A percentile compares a stretch with the other conserved stretches of the same genome.
These are phyloP conservation scores for Microdochium bolleyi DNA, from an alignment of 2,329 filamentous ascomycete genomes.

Conservation along the genomic window DNA sequence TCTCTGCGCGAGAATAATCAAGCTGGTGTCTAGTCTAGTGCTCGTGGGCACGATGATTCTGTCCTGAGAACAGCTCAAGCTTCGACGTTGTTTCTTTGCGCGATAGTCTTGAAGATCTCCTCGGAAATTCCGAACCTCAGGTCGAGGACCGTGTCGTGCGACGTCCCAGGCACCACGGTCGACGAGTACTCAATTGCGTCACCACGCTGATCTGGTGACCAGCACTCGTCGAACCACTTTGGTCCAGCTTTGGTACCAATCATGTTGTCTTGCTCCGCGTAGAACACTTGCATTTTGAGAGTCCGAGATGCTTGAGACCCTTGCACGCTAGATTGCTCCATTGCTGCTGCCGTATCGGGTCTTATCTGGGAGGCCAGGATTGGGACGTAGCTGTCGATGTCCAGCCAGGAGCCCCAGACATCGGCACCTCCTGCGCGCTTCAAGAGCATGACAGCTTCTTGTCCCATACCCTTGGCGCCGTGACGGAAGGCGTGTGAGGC, in stretches of 20 bases:
- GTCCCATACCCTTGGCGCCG: constrained; percentile 7
- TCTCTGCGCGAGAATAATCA: no score
- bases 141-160: constrained; percentile 10
- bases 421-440: constrained; percentile 6
- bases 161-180: constrained; percentile 6
- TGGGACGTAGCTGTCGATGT: constrained; percentile 11
- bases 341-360: neutral
- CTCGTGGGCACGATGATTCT: no score
- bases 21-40: no score
- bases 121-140: constrained; percentile 10
- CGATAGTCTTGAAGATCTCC: constrained; percentile 3
- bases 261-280: constrained; percentile 11
- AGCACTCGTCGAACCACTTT: constrained; percentile 12
- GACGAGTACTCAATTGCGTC: constrained; percentile 9
- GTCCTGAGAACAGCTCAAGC: no score
- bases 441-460: constrained; percentile 11
- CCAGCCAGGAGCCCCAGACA: constrained; percentile 11
- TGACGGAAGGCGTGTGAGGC: constrained; percentile 5
- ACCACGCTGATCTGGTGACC: constrained; percentile 9
- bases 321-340: no score
- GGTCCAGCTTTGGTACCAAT: constrained; percentile 9
- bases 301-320: neutral
- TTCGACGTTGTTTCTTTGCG: neutral
- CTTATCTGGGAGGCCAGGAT: constrained; percentile 8
- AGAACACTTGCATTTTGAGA: constrained; percentile 10